Conservation (phyloP, 2,329 filamentous ascomycete genomes). For the Colletotrichum sojae region DNA sequence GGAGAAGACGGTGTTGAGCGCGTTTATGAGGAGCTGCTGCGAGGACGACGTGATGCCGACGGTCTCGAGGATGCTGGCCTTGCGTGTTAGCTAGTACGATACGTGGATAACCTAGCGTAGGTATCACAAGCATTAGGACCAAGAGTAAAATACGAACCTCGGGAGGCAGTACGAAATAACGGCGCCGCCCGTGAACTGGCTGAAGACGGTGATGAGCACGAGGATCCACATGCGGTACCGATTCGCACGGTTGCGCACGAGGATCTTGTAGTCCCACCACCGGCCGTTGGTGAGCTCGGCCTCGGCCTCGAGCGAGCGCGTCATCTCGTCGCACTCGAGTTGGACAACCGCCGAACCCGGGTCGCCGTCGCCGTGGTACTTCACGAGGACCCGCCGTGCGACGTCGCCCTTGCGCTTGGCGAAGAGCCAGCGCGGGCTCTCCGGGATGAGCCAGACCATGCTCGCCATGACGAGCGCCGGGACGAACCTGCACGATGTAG, state of each 20-base stretch:
- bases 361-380: conserved; percentile 49
- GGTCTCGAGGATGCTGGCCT: conserved; percentile 57
- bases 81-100: no score
- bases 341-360: conserved; percentile 57
- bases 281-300: conserved; percentile 8
- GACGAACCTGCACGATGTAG: conserved; percentile 54
- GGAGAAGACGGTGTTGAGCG: conserved; percentile 58
- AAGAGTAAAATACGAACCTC: conserved; percentile 39
- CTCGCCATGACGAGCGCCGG: conserved; percentile 53
- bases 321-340: conserved; percentile 64
- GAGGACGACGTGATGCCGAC: conserved; percentile 54
- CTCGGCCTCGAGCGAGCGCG: conserved; percentile 14
- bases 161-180: conserved; percentile 64
- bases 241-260: conserved; percentile 55
- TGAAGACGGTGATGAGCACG: conserved; percentile 55
- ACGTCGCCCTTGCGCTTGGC: conserved; percentile 51
- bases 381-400: conserved; percentile 51
- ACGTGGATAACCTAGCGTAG: no score
- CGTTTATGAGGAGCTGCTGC: conserved; percentile 53
- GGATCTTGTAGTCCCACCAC: conserved; percentile 62
- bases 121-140: no score
- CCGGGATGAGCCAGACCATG: conserved; percentile 53
- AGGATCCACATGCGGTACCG: conserved; percentile 47
- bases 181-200: conserved; percentile 60
- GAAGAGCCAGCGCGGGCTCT: conserved; percentile 58